Percentiles rank a stretch among this genome's conserved stretches.
These are phyloP conservation scores for Annulohypoxylon truncatum DNA, from an alignment of 2,329 filamentous ascomycete species.

Conservation along the genomic window DNA sequence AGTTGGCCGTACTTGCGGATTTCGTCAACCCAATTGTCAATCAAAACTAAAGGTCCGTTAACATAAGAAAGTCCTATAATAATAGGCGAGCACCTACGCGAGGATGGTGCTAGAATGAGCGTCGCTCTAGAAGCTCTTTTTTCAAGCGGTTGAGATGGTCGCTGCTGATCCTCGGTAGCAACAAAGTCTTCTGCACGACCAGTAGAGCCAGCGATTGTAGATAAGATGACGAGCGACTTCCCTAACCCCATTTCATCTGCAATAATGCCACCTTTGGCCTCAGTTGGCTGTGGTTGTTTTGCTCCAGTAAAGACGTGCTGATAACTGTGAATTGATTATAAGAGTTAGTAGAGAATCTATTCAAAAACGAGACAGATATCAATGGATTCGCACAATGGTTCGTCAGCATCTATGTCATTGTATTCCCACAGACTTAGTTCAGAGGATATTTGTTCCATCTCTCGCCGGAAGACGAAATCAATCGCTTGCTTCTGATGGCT, in stretches of 20 bases:
- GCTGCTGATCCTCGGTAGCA: not conserved
- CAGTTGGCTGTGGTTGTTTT: slow-evolving; percentile 13
- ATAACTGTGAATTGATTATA: slow-evolving; percentile 1
- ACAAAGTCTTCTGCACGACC: not conserved
- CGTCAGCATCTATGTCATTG: not conserved
- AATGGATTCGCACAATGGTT: not conserved
- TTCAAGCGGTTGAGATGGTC: not conserved
- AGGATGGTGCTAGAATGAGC: not conserved
- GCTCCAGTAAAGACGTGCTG: slow-evolving; percentile 22
- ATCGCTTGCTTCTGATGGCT: slow-evolving; percentile 41
- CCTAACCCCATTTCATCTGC: slow-evolving; percentile 44
- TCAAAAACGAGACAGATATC: not conserved
- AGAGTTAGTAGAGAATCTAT: not conserved
- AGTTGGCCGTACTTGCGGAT: slow-evolving; percentile 30
- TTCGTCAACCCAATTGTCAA: slow-evolving; percentile 30
- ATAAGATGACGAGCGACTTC: slow-evolving; percentile 42
- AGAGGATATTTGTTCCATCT: slow-evolving; percentile 2
- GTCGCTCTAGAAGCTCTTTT: not conserved
- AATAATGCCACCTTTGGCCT: slow-evolving; percentile 39
- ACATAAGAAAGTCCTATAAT: too few species aligned
- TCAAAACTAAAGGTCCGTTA: not conserved
- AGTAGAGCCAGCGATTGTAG: slow-evolving; percentile 18
- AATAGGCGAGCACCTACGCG: not conserved
- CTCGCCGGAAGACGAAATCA: slow-evolving; percentile 34
- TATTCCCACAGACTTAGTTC: slow-evolving; percentile 25